These are phyloP conservation scores for Purshia tridentata DNA, from an alignment of 306 rosid species.

Conservation along the genomic window DNA sequence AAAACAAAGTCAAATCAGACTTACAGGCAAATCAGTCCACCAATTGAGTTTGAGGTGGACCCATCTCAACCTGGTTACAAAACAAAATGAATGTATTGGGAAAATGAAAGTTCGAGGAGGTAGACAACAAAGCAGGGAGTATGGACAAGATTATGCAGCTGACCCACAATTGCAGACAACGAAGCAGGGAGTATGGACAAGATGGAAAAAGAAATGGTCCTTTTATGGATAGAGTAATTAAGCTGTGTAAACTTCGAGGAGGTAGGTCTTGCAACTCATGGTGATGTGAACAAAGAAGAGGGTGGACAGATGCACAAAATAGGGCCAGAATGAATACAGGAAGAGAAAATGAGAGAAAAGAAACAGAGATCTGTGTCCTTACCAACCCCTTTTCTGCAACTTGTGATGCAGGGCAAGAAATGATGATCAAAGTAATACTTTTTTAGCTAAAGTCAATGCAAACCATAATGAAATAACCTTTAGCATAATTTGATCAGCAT, in stretches of 20 bases:
- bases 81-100: background rate
- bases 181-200: background rate
- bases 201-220: background rate
- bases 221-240: background rate
- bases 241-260: background rate
- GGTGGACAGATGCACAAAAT: background rate
- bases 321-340: background rate
- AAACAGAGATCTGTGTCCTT: background rate
- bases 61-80: background rate
- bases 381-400: conserved; percentile 3
- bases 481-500: background rate
- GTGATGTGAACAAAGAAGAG: background rate
- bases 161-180: background rate
- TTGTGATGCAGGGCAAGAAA: background rate
- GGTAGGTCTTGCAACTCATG: background rate
- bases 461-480: background rate
- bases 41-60: background rate
- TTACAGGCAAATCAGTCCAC: background rate
- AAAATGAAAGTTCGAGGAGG: background rate
- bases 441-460: background rate
- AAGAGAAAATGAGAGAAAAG: background rate
- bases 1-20: too few species aligned
- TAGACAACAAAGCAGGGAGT: background rate
- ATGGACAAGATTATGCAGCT: background rate
- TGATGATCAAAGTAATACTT: background rate